Evolutionary conservation across 108 stramenopile genomes (phyloP).

Genomic region (Cyclotella cryptica): DNA sequence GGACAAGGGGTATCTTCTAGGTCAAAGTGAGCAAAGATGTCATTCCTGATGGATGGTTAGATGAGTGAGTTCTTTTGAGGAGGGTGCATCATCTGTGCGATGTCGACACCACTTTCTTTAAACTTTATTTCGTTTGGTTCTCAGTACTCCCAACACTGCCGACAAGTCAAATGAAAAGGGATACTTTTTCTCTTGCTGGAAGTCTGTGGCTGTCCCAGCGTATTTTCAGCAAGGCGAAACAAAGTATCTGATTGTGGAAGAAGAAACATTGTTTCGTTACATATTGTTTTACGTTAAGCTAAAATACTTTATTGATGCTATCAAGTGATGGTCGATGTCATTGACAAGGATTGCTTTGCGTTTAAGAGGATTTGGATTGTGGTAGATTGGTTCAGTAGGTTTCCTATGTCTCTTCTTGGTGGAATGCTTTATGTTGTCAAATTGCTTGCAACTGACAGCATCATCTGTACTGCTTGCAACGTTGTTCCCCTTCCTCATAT

Average conservation of each 20-base stretch:
- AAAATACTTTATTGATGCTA: no score
- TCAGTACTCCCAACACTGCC: no score
- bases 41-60: conserved; percentile 71
- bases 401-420: background rate
- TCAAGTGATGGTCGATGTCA: conserved; percentile 4
- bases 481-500: background rate
- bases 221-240: no score
- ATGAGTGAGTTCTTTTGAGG: no score
- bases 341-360: background rate
- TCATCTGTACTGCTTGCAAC: background rate
- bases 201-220: no score
- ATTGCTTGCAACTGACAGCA: background rate
- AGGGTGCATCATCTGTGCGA: no score
- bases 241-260: no score
- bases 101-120: no score
- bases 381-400: conserved; percentile 7
- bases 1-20: conserved; percentile 73
- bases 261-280: no score
- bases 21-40: conserved; percentile 53
- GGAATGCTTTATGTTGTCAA: background rate
- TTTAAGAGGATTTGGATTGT: no score
- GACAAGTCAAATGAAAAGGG: conserved; percentile 7
- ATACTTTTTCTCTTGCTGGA: conserved; percentile 32
- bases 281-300: no score
- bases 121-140: no score